phyloP scores from a whole-genome alignment of 257 asterid species.

The Solanum rostratum region DNA sequence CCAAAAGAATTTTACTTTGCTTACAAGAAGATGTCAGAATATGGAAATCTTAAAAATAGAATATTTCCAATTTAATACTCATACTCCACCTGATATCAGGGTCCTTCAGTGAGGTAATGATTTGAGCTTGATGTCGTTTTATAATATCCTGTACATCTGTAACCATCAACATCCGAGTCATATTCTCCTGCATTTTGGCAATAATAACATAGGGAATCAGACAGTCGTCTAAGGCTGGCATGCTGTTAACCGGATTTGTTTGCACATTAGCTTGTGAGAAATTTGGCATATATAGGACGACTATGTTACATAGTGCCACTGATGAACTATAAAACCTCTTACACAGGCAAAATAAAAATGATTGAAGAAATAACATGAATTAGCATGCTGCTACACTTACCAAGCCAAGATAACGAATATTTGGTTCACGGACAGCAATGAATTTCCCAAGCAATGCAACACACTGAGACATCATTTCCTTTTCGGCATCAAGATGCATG shows the following conservation, averaged over 20 bases:
- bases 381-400: slow-evolving; percentile 29
- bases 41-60: not conserved
- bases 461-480: slow-evolving; percentile 98
- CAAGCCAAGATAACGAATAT: slow-evolving; percentile 95
- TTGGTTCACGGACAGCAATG: slow-evolving; percentile 95
- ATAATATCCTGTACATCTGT: slow-evolving; percentile 91
- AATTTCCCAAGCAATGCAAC: slow-evolving; percentile 95
- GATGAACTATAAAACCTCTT: not conserved
- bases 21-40: not conserved
- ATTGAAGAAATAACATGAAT: not conserved
- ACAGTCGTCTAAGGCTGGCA: not conserved
- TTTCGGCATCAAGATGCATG: slow-evolving; percentile 99
- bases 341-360: not conserved
- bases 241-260: not conserved
- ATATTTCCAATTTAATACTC: not conserved
- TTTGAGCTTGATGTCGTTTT: slow-evolving; percentile 96
- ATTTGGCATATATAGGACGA: not conserved
- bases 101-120: slow-evolving; percentile 90
- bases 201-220: not conserved
- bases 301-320: not conserved
- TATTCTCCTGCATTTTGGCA: slow-evolving; percentile 65
- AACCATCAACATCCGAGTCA: slow-evolving; percentile 98
- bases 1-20: not conserved
- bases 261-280: not conserved
- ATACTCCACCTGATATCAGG: slow-evolving; percentile 81